phyloP scores from a whole-genome alignment of 176 grass and related monocot species.

The Carex littledalei region DNA sequence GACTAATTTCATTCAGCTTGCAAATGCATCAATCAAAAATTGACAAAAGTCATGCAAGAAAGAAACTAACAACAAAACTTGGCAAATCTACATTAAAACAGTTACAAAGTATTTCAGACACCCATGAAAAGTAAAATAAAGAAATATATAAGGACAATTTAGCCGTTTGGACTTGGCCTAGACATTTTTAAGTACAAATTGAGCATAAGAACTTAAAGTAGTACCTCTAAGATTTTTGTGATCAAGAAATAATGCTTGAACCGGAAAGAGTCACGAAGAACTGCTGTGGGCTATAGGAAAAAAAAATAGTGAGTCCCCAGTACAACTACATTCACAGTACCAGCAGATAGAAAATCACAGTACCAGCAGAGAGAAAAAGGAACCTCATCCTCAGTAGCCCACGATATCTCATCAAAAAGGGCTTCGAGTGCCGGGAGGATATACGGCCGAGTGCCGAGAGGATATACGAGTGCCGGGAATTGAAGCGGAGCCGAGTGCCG shows the following conservation, averaged over 20 bases:
- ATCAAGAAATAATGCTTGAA: constrained; percentile 81
- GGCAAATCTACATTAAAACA: neutral
- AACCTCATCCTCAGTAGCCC: constrained; percentile 98
- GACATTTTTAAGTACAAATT: neutral
- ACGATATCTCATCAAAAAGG: constrained; percentile 79
- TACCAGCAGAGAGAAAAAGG: neutral
- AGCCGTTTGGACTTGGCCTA: neutral
- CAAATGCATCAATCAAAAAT: neutral
- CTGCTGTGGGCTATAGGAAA: constrained; percentile 54
- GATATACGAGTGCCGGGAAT: too few relatives aligned
- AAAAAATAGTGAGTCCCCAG: neutral
- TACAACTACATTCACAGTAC: neutral
- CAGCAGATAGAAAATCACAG: too few relatives aligned
- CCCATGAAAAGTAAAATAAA: neutral
- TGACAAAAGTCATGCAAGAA: neutral
- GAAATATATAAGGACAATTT: neutral
- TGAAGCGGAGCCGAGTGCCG: too few relatives aligned
- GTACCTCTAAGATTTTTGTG: constrained; percentile 65
- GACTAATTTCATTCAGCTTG: neutral
- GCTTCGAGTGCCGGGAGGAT: too few relatives aligned
- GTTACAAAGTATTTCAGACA: neutral
- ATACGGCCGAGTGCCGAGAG: too few relatives aligned
- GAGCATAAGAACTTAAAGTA: neutral
- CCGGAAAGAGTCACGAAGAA: constrained; percentile 66
- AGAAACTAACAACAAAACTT: neutral